Percentiles rank a stretch among this genome's conserved stretches.
phyloP scores from a whole-genome alignment of 306 rosid species.

The Psophocarpus tetragonolobus region DNA sequence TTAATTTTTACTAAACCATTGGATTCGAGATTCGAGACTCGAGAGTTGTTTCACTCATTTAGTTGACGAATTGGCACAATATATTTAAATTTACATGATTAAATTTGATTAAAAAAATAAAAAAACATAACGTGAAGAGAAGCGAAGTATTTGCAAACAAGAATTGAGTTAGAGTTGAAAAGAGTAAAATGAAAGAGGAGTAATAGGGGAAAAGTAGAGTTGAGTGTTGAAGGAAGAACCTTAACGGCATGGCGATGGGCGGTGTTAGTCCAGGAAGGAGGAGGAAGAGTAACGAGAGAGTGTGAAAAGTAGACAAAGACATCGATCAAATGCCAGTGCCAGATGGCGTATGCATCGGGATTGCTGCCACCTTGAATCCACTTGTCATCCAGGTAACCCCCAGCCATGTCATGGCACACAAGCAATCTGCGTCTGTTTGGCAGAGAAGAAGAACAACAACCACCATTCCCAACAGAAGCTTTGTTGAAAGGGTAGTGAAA shows the following conservation, averaged over 20 bases:
- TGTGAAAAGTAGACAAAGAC: slow-evolving; percentile 89
- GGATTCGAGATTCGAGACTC: no score
- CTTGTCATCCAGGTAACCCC: slow-evolving; percentile 81
- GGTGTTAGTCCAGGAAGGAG: slow-evolving; percentile 78
- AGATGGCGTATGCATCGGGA: slow-evolving; percentile 69
- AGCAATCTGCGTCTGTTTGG: slow-evolving; percentile 78
- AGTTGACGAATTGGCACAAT: no score
- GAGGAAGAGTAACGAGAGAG: slow-evolving; percentile 80
- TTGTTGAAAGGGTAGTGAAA: slow-evolving; percentile 88
- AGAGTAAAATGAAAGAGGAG: no score
- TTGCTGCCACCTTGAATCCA: slow-evolving; percentile 93
- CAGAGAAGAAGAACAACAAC: slow-evolving; percentile 31
- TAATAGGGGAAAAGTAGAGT: no score
- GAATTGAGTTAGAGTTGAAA: no score
- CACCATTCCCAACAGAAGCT: slow-evolving; percentile 46
- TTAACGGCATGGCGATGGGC: slow-evolving; percentile 93
- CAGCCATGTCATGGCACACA: slow-evolving; percentile 90
- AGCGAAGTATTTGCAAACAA: no score
- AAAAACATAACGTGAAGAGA: no score
- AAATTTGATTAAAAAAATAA: no score
- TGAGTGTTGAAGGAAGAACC: slow-evolving; percentile 48
- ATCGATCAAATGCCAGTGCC: slow-evolving; percentile 96
- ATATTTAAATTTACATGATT: no score
- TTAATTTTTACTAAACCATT: no score
- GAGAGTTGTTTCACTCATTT: no score